phyloP scores from a whole-genome alignment of 352 stramenopile species.

The Pythium phragmitis region DNA sequence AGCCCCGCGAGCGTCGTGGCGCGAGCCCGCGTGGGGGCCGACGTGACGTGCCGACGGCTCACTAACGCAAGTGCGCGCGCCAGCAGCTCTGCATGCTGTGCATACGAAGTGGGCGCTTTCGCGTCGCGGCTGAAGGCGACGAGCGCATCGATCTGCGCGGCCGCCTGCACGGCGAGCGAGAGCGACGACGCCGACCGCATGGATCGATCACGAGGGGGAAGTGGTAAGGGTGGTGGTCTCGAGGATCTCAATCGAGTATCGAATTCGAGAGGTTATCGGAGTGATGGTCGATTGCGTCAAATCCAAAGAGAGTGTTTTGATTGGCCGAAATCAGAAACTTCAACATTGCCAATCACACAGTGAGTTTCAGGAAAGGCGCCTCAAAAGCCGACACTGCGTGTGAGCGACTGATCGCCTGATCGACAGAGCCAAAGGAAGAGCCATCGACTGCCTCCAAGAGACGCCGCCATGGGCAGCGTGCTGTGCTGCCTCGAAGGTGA shows the following conservation, averaged over 20 bases:
- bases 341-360: neutral
- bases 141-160: conserved; percentile 26
- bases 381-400: too few species aligned
- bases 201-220: neutral
- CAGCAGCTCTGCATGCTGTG: conserved; percentile 26
- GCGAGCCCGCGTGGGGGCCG: conserved; percentile 20
- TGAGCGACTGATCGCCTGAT: too few species aligned
- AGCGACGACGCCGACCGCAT: conserved; percentile 27
- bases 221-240: neutral
- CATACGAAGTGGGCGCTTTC: conserved; percentile 4
- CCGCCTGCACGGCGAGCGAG: conserved; percentile 12
- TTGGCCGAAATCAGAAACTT: conserved; percentile 13
- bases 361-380: too few species aligned
- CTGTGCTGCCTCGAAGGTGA: conserved; percentile 8
- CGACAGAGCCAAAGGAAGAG: too few species aligned
- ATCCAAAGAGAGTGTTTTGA: neutral
- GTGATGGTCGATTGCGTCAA: neutral
- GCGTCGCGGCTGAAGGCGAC: conserved; percentile 27
- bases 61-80: conserved; percentile 30
- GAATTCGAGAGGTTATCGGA: neutral
- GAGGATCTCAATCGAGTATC: neutral
- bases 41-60: conserved; percentile 18
- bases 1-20: conserved; percentile 33
- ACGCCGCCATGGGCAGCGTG: conserved; percentile 3
- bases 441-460: too few species aligned